Conservation (phyloP, 805 yeast genomes). For the Pichia ethanolica region DNA sequence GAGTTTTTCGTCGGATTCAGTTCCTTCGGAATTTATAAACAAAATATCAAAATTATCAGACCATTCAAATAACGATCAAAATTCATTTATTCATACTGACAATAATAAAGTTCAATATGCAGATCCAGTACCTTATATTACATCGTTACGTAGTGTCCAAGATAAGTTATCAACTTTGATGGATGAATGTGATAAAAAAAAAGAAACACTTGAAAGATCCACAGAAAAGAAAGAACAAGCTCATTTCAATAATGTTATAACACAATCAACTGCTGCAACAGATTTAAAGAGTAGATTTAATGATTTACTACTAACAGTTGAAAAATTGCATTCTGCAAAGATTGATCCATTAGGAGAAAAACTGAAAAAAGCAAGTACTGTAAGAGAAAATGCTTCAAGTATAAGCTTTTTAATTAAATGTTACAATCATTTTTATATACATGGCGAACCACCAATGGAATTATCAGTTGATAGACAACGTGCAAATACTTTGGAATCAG, state of each 20-base stretch:
- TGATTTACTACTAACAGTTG: conserved; percentile 43
- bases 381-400: conserved; percentile 64
- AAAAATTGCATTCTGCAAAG: conserved; percentile 43
- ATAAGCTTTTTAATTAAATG: conserved; percentile 69
- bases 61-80: background rate
- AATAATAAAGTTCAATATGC: conserved; percentile 5
- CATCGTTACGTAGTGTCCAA: conserved; percentile 84
- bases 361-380: conserved; percentile 57
- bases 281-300: conserved; percentile 42
- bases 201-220: conserved; percentile 44
- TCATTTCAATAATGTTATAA: conserved; percentile 61
- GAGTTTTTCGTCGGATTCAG: conserved; percentile 58
- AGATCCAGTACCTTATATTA: conserved; percentile 91
- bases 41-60: conserved; percentile 44
- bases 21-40: conserved; percentile 76
- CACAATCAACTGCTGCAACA: conserved; percentile 36
- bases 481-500: conserved; percentile 40
- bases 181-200: conserved; percentile 46
- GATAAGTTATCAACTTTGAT: conserved; percentile 59
- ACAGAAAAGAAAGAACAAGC: conserved; percentile 55
- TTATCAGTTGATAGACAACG: conserved; percentile 37
- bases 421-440: conserved; percentile 68
- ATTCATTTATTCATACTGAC: conserved; percentile 2
- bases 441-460: conserved; percentile 43
- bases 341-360: conserved; percentile 67